Base-by-base conservation (phyloP, 148 eudicot genomes). In the Nepenthes gracilis region DNA sequence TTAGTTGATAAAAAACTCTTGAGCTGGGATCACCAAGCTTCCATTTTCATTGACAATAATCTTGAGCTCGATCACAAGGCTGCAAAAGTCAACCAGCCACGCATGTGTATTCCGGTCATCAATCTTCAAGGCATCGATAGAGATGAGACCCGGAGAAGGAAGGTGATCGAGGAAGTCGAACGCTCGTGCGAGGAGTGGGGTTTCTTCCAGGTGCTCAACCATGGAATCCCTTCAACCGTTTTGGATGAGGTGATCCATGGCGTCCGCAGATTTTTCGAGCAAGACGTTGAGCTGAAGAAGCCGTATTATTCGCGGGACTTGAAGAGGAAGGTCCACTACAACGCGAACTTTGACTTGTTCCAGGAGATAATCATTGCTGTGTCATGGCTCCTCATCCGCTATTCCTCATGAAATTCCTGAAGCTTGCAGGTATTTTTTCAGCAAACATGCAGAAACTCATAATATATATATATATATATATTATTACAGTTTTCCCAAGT, bases 181-280 rank as follows among this genome's bases (percentile, higher is more conserved):
- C 35, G 43, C 14, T 57, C 64, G 5, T 50, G 53, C 47, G 50
- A 38, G 34, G 47, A 38, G 9, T 69, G 73, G 73, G 67, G 73
- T 0, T 52, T 51, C 38, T 70, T 70, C 53, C 75, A 71, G 61
- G 70, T 71, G 51, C 35, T 71, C 9, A 65, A 65, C 57, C 75
- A 71, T 37, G 65, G 66, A 35, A 52, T 67, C 4, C 59, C 64
- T 23, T 23, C 23, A 23, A 23, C 23, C 23, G 23, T 23, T 23
- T 23, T 23, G 0, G 23, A 23, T 23, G 70, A 54, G 33, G 43
- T 43, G 43, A 5, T 67, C 5, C 14, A 52, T 1, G 70, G 64
- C 0, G 43, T 14, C 0, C 23, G n/a, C 2, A 40, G 54, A 40
- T 60, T 67, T 47, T n/a, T 59, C 6, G 70, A 60, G 64, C 52